phyloP scores from a whole-genome alignment of 257 asterid genomes.

The Jacaranda copaia region DNA sequence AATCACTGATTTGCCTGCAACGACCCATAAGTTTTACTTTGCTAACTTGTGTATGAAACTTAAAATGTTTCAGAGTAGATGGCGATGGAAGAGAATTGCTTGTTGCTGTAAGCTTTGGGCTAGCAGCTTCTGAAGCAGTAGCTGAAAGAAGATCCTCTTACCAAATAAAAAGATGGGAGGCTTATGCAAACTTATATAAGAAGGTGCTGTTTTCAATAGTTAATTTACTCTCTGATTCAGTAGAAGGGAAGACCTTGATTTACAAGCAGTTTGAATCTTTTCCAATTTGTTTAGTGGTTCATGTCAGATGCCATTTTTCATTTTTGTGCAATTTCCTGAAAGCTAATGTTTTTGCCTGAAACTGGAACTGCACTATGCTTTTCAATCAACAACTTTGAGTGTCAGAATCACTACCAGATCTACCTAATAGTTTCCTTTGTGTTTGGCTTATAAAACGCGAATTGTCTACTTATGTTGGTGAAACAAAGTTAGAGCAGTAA shows the following conservation, averaged over 20 bases:
- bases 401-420: not conserved
- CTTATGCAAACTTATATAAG: slow-evolving; percentile 83
- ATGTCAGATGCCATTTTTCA: not conserved
- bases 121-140: slow-evolving; percentile 82
- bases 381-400: no score
- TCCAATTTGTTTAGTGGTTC: not conserved
- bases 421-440: no score
- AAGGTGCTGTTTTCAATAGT: slow-evolving; percentile 53
- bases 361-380: not conserved
- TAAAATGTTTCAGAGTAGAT: slow-evolving; percentile 66
- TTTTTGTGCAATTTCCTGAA: slow-evolving; percentile 4
- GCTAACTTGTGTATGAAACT: slow-evolving; percentile 34
- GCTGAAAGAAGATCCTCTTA: slow-evolving; percentile 86
- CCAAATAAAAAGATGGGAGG: slow-evolving; percentile 90
- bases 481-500: slow-evolving; percentile 21
- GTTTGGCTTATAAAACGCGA: no score
- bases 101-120: slow-evolving; percentile 93
- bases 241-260: not conserved
- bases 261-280: not conserved
- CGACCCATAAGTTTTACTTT: slow-evolving; percentile 23
- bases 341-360: slow-evolving; percentile 8
- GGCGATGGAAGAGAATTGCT: slow-evolving; percentile 88
- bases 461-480: not conserved
- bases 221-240: no score
- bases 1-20: slow-evolving; percentile 31